phyloP scores from a whole-genome alignment of 305 asterid genomes.

The Fraxinus velutina region DNA sequence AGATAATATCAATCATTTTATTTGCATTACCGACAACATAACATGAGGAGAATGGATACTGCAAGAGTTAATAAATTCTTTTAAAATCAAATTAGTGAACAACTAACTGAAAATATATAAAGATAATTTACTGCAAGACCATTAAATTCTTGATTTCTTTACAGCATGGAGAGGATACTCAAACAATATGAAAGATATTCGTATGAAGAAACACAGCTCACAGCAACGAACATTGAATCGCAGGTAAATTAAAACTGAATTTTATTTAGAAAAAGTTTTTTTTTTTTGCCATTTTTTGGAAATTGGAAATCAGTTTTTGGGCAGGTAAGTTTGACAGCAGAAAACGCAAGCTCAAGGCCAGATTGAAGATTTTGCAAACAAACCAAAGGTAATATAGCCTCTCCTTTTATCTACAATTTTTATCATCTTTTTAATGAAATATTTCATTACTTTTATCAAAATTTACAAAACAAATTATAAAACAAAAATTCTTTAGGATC shows the following conservation, averaged over 20 bases:
- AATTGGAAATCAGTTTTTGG: background rate
- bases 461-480: background rate
- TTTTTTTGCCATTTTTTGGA: background rate
- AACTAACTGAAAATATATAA: too few species aligned
- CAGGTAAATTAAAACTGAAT: conserved; percentile 34
- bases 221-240: conserved; percentile 36
- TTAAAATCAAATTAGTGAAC: background rate
- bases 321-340: conserved; percentile 65
- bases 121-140: background rate
- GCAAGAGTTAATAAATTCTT: background rate
- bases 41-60: background rate
- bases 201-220: conserved; percentile 56
- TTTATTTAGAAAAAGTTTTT: background rate
- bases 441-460: too few species aligned
- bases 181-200: conserved; percentile 70
- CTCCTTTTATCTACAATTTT: background rate
- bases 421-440: too few species aligned
- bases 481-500: too few species aligned
- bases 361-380: conserved; percentile 65
- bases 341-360: conserved; percentile 72
- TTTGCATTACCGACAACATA: background rate
- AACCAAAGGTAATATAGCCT: conserved; percentile 47
- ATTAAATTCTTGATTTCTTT: background rate
- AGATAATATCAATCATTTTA: background rate
- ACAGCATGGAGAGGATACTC: conserved; percentile 81